Percentiles rank a stretch among this genome's conserved stretches.
Evolutionary conservation across 2,329 filamentous ascomycete genomes (phyloP).

Genomic region (Alternaria atra): DNA sequence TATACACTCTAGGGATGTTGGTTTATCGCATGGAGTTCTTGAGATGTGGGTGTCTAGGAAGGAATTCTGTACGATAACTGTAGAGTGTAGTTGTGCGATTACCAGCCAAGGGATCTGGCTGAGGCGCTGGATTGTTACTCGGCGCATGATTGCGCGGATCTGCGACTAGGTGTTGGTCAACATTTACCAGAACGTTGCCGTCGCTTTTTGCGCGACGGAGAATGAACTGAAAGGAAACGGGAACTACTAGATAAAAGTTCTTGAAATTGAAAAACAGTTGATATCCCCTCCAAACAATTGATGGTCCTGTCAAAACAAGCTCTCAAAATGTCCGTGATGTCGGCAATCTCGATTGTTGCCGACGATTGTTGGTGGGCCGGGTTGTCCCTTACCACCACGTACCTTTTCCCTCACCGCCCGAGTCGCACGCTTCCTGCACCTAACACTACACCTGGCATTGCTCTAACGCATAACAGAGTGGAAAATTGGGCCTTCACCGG

Average conservation of each 20-base stretch:
- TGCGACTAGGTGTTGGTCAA: constrained; percentile 10
- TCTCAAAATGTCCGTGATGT: not conserved
- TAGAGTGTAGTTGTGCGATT: constrained; percentile 35
- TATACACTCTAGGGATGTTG: constrained; percentile 34
- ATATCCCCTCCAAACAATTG: constrained; percentile 22
- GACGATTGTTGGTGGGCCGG: constrained; percentile 9
- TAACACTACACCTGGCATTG: constrained; percentile 18
- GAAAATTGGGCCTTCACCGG: constrained; percentile 35
- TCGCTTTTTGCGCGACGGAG: constrained; percentile 13
- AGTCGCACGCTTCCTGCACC: constrained; percentile 17
- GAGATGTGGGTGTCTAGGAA: constrained; percentile 37
- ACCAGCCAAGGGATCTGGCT: constrained; percentile 28
- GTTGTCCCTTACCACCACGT: constrained; percentile 26
- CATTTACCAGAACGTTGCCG: constrained; percentile 22
- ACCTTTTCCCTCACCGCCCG: constrained; percentile 19
- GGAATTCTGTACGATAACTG: constrained; percentile 42
- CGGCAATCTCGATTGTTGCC: constrained; percentile 6
- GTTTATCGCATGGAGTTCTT: constrained; percentile 41
- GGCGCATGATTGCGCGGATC: constrained; percentile 25
- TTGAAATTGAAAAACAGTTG: constrained; percentile 45
- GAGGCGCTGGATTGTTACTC: constrained; percentile 43
- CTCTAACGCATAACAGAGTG: constrained; percentile 26
- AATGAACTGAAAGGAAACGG: constrained; percentile 20
- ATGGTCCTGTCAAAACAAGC: not conserved
- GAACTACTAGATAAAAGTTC: constrained; percentile 39